phyloP scores from a whole-genome alignment of 371 early-diverging fungal genomes.

The Mortierella sp. region DNA sequence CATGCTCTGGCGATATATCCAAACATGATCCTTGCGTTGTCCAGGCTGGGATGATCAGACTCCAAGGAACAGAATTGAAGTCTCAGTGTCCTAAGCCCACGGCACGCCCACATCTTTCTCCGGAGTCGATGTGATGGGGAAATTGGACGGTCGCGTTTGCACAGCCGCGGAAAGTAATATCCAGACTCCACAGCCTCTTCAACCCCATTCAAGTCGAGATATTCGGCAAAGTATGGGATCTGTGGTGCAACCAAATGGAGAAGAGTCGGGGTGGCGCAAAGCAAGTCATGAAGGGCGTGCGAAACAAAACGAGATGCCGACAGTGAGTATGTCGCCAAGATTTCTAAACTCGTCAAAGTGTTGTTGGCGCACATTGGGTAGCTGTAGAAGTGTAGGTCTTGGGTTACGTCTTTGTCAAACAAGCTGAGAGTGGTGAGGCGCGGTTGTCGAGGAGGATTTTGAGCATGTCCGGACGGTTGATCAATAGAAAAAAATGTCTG shows the following conservation, averaged over 20 bases:
- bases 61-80: slow-evolving; percentile 3
- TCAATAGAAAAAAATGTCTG: slow-evolving; percentile 4
- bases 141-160: neutral
- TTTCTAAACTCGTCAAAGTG: slow-evolving; percentile 14
- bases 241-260: slow-evolving; percentile 12
- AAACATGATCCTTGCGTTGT: slow-evolving; percentile 26
- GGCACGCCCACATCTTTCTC: slow-evolving; percentile 23
- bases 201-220: slow-evolving; percentile 10
- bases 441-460: too few species aligned
- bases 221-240: slow-evolving; percentile 18
- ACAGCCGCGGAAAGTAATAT: slow-evolving; percentile 6
- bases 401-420: neutral
- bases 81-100: slow-evolving; percentile 13
- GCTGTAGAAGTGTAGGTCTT: neutral
- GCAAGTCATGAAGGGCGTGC: slow-evolving; percentile 13
- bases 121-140: neutral
- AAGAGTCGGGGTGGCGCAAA: slow-evolving; percentile 13
- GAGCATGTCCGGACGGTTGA: too few species aligned
- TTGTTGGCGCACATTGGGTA: neutral
- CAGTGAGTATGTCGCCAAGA: neutral
- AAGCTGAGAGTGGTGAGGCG: neutral
- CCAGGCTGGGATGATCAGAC: slow-evolving; percentile 1
- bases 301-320: neutral
- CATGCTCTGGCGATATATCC: slow-evolving; percentile 24
- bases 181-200: neutral